Percentiles rank a stretch among this genome's conserved stretches.
phyloP scores from a whole-genome alignment of 163 green algal genomes.

The Scenedesmus sp. region DNA sequence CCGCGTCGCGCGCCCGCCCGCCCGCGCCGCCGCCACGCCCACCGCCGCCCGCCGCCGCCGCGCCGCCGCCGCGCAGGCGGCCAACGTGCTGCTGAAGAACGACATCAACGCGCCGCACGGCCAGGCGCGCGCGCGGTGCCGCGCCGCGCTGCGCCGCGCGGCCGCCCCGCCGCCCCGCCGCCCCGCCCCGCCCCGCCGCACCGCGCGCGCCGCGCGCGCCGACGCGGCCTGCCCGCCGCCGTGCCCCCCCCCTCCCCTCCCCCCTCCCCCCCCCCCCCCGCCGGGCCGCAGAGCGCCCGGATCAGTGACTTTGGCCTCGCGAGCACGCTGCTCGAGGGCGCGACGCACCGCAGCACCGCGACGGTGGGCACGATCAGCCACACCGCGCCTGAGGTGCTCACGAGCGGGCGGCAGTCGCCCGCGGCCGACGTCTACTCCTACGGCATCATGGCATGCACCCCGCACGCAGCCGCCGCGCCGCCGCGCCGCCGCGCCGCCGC shows the following conservation, averaged over 20 bases:
- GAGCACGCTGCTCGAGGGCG: not conserved
- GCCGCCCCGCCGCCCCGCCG: no score
- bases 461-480: no score
- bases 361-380: conserved; percentile 14
- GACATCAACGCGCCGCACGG: not conserved
- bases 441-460: no score
- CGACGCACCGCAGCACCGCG: conserved; percentile 10
- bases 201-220: no score
- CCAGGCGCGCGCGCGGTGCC: not conserved
- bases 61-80: not conserved
- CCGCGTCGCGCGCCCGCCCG: no score
- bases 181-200: no score
- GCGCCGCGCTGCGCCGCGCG: not conserved
- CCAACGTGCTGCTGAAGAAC: conserved; percentile 21
- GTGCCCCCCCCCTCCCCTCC: no score
- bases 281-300: not conserved
- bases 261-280: not conserved
- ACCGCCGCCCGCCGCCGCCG: not conserved
- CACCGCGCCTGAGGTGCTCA: conserved; percentile 22
- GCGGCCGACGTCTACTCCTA: conserved; percentile 65
- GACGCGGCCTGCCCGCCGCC: no score
- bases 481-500: no score
- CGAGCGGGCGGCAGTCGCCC: not conserved
- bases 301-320: conserved; percentile 21
- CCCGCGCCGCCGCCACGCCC: no score